Conservation (phyloP, 352 stramenopile species). For the Pilasporangium apinafurcum region DNA sequence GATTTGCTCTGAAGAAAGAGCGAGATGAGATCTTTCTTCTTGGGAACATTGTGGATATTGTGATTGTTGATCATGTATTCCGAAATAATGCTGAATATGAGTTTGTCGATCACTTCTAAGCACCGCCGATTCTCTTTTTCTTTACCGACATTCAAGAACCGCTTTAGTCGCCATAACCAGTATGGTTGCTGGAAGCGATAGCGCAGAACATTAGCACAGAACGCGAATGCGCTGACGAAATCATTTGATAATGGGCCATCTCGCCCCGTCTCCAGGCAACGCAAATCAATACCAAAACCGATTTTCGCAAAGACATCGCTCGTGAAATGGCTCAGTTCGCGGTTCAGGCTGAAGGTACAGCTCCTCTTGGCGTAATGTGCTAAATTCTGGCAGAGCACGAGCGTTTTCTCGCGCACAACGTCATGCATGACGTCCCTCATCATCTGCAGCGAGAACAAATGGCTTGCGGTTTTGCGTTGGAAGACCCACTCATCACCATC, state of each 20-base stretch:
- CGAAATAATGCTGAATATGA: not conserved
- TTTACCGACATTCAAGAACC: conserved; percentile 13
- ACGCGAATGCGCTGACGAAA: conserved; percentile 24
- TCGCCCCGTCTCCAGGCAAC: conserved; percentile 17
- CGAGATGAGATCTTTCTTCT: conserved; percentile 19
- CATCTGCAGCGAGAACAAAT: conserved; percentile 78
- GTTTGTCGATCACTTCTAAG: not conserved
- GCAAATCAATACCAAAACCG: conserved; percentile 51
- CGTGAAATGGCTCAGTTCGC: conserved; percentile 37
- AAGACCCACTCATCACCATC: conserved; percentile 60
- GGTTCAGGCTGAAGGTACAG: conserved; percentile 25
- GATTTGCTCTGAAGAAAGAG: conserved; percentile 13
- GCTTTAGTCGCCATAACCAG: conserved; percentile 34
- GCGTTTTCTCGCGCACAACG: conserved; percentile 26
- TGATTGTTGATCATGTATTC: conserved; percentile 1
- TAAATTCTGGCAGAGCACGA: conserved; percentile 21
- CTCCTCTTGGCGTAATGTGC: not conserved
- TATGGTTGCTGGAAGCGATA: conserved; percentile 39
- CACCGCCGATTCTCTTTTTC: conserved; percentile 18
- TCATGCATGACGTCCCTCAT: conserved; percentile 44
- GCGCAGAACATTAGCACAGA: conserved; percentile 11
- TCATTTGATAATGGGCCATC: conserved; percentile 12
- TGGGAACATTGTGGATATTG: not conserved
- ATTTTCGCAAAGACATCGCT: conserved; percentile 70
- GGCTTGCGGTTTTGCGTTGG: conserved; percentile 76